Base-by-base conservation (phyloP, 1,284 basidiomycete genomes). In the Sporisorium iseilematis-ciliati region DNA sequence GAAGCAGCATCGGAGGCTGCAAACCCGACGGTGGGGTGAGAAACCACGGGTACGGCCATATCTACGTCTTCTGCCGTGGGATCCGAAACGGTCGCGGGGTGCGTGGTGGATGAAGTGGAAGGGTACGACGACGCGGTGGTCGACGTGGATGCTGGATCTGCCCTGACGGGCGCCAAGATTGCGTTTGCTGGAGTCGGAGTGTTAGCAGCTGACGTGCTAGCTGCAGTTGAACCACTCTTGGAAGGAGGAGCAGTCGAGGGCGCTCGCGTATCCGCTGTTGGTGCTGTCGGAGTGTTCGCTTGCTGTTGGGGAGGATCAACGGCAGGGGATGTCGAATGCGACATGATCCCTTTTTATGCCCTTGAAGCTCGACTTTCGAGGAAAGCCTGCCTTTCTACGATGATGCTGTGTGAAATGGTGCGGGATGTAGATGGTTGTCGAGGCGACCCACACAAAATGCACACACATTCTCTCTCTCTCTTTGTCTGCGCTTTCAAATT, bases 21-120 rank as follows among this genome's bases (percentile, higher is more conserved):
- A 11, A 54, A 18, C 12, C 42, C 48, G n/a, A 57, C 18, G n/a
- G 50, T n/a, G 12, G 64, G 53, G 46, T 59, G 57, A 16, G 62
- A 51, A 40, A 64, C 52, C 26, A 60, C 54, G 12, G 70, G 33
- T 3, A 73, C 57, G 5, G 65, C 64, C 61, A 74, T 68, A 14
- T 67, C 65, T 49, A 60, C 42, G 46, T 66, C 62, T 54, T 66
- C 57, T 46, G 51, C 40, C 8, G 57, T 52, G 4, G 56, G 59
- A 31, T 59, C 59, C 29, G 56, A 58, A 23, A 72, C 65, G 20
- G 60, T 73, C 7, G 57, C 43, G 2, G 58, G 35, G 20, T 57
- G 33, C 8, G 25, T 45, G 35, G 58, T 38, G 0, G 57, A 26
- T 2, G 62, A 38, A 3, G 58, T 8, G 11, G 46, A 35, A 14